Conservation (phyloP, 495 filamentous ascomycete genomes). For the Lineolata rhizophorae region DNA sequence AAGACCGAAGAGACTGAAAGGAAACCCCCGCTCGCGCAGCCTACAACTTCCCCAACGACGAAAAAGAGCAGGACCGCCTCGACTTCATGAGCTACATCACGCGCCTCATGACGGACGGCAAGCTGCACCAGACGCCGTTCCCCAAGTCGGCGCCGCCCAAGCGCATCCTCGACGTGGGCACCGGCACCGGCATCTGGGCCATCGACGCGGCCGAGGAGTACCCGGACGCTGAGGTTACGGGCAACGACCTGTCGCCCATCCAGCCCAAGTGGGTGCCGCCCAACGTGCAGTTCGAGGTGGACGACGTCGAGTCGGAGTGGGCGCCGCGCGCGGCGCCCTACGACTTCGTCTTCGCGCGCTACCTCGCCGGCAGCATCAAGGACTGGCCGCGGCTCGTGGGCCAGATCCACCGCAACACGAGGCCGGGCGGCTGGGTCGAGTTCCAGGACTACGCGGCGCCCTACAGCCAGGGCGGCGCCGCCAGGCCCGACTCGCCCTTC, state of each 20-base stretch:
- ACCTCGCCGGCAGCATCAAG: neutral
- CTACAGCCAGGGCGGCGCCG: neutral
- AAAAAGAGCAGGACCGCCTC: slow-evolving; percentile 13
- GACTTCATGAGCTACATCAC: too few species aligned
- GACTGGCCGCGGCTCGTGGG: slow-evolving; percentile 1
- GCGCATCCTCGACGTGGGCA: slow-evolving; percentile 13
- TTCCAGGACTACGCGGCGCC: neutral
- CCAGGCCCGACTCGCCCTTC: neutral
- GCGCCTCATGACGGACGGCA: slow-evolving; percentile 4
- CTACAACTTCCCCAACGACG: slow-evolving; percentile 15
- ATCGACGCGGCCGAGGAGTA: slow-evolving; percentile 2
- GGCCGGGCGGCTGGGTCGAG: slow-evolving; percentile 2
- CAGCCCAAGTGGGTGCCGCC: slow-evolving; percentile 1
- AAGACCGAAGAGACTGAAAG: too few species aligned
- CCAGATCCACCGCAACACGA: neutral
- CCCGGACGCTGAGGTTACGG: slow-evolving; percentile 1
- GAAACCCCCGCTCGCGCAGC: too few species aligned
- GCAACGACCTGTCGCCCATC: slow-evolving; percentile 1
- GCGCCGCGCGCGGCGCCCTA: neutral
- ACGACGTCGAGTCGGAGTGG: slow-evolving; percentile 1
- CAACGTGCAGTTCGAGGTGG: slow-evolving; percentile 2
- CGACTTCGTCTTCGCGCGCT: neutral
- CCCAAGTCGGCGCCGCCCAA: slow-evolving; percentile 2
- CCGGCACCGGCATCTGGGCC: slow-evolving; percentile 13
- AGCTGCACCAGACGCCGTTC: slow-evolving; percentile 12